Evolutionary conservation across 768 basidiomycete genomes (phyloP).

Genomic region (Boletus subparvulus): DNA sequence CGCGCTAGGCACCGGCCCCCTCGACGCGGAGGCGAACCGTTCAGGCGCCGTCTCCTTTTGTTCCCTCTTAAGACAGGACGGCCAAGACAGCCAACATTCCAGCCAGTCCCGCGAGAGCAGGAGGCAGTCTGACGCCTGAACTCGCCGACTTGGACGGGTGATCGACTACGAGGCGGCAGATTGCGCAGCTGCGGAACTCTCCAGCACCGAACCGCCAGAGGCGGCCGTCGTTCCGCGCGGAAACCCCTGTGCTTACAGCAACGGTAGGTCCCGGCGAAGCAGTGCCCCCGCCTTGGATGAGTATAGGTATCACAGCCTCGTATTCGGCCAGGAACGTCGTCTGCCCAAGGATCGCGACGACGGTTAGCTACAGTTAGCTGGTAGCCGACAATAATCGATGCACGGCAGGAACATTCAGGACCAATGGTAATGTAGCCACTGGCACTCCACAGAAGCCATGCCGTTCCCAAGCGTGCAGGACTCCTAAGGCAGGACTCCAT

Average conservation of each 20-base stretch:
- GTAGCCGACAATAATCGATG: too few species aligned
- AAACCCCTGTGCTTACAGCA: background rate
- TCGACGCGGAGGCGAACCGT: conserved; percentile 3
- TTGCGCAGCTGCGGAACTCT: background rate
- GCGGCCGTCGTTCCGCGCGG: background rate
- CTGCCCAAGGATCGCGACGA: background rate
- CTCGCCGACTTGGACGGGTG: background rate
- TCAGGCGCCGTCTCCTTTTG: conserved; percentile 2
- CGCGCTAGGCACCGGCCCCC: background rate
- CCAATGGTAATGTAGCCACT: too few species aligned
- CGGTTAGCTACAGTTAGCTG: too few species aligned
- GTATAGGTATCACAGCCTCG: background rate
- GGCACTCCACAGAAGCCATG: background rate
- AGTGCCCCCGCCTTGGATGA: conserved; percentile 11
- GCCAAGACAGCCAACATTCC: conserved; percentile 2
- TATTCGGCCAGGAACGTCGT: background rate
- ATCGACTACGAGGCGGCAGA: background rate
- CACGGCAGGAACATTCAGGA: too few species aligned
- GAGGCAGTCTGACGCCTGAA: too few species aligned
- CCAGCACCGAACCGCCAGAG: conserved; percentile 2
- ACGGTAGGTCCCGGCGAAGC: background rate
- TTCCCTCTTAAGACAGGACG: background rate
- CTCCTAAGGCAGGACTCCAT: conserved; percentile 9
- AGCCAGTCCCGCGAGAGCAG: background rate
- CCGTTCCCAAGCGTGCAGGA: conserved; percentile 11